Evolutionary conservation across 192 early-diverging fungal genomes (phyloP).

Genomic region (Mortierella claussenii): DNA sequence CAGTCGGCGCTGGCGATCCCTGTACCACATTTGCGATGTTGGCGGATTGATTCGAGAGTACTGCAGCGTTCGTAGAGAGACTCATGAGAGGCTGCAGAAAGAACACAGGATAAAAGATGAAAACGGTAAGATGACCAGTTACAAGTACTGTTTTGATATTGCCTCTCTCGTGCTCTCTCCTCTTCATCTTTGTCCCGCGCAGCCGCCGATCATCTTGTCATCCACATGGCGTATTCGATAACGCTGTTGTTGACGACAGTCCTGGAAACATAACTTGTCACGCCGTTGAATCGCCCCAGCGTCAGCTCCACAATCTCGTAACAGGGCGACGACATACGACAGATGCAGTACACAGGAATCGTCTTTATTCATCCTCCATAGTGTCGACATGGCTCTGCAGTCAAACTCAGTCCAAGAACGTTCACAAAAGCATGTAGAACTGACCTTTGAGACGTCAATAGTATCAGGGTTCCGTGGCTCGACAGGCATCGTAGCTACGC

Average conservation of each 20-base stretch:
- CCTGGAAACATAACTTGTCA: too few relatives aligned
- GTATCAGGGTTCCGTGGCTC: slow-evolving; percentile 46
- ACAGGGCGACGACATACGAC: too few relatives aligned
- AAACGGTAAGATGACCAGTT: slow-evolving; percentile 17
- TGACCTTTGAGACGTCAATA: slow-evolving; percentile 53
- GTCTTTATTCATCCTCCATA: slow-evolving; percentile 39
- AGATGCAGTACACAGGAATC: slow-evolving; percentile 18
- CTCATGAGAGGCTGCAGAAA: too few relatives aligned
- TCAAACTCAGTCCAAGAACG: slow-evolving; percentile 1
- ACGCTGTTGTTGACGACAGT: too few relatives aligned
- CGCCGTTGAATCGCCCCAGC: too few relatives aligned
- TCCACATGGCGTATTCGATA: too few relatives aligned
- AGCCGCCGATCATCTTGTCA: too few relatives aligned
- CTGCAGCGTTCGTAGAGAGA: not conserved
- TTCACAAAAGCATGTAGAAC: slow-evolving; percentile 28
- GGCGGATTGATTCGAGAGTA: not conserved
- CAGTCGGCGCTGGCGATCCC: slow-evolving; percentile 10
- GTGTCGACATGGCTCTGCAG: not conserved
- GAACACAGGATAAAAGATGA: not conserved
- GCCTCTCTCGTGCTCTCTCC: too few relatives aligned
- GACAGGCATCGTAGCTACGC: slow-evolving; percentile 12
- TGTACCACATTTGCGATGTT: slow-evolving; percentile 1
- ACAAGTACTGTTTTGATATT: slow-evolving; percentile 2
- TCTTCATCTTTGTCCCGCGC: too few relatives aligned
- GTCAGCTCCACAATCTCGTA: too few relatives aligned